Evolutionary conservation across 2,329 filamentous ascomycete genomes (phyloP).

Genomic region (Fusarium sterilihyphosum): DNA sequence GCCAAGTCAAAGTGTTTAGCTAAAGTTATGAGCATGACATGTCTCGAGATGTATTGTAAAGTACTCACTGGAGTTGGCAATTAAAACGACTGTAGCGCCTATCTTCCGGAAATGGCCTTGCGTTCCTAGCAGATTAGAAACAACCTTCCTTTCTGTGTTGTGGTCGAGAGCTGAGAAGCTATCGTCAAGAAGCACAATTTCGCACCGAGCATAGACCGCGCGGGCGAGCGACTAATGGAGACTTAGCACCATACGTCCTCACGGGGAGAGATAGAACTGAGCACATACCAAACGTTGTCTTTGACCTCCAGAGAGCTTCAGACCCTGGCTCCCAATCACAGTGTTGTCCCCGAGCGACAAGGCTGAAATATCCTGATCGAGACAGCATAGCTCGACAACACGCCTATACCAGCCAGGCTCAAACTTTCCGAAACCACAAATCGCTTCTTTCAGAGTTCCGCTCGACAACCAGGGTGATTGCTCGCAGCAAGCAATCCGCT

Average conservation of each 20-base stretch:
- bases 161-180: background rate
- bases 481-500: background rate
- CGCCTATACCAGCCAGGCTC: background rate
- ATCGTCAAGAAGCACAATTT: background rate
- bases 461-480: background rate
- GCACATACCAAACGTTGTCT: background rate
- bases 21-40: background rate
- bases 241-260: rapidly evolving
- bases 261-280: rapidly evolving
- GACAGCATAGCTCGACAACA: background rate
- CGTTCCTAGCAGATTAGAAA: background rate
- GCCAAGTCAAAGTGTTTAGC: background rate
- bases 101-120: background rate
- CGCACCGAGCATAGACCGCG: background rate
- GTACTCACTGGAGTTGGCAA: background rate
- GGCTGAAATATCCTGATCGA: background rate
- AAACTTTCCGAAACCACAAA: background rate
- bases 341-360: background rate
- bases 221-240: background rate
- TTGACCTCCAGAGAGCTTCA: background rate
- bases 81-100: background rate
- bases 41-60: rapidly evolving
- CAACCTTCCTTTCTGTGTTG: background rate
- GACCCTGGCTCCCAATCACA: background rate
- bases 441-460: background rate